Base-by-base conservation (phyloP, 2,329 filamentous ascomycete species). In the Diaporthe humulicola region DNA sequence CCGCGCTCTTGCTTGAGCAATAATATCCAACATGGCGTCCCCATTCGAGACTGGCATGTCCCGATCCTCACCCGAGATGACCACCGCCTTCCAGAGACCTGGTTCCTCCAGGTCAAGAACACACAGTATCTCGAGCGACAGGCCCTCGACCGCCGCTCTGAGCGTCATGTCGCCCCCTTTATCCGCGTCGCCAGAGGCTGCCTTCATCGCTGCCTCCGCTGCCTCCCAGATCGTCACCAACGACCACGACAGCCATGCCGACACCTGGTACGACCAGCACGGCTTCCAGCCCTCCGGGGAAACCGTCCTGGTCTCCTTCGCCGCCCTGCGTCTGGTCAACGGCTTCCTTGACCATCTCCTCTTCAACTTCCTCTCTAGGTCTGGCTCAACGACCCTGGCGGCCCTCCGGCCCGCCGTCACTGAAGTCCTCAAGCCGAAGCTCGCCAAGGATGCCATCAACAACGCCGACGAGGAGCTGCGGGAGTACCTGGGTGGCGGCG, bases 171-270 rank as follows among this genome's bases (percentile, higher is more conserved):
- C 91, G 61, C 93, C 94, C 70, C 93, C 95, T 25, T 82, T 90
- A 45, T 87, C 87, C 67, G 89, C 96, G 74, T 92, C 92, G 60
- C 97, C 96, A 14, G 88, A 93, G 78, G 93, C 97, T 40, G 94
- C 92, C 25, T 99, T 97, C 85, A 96, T 99, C 80, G 96, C 96
- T 61, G 88, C 92, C 42, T 93, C 95, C 60, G 95, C 96, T 74
- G 97, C 96, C 70, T 95, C 95, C 25, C 95, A 98, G 82, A 96
- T 98, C 77, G 93, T 98, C 79, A 96, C 95, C 74, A 95, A 95
- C 81, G 93, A 97, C 81, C 93, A 97, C 84, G 94, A 96, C 80
- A 92, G 90, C 78, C 92, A 93, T 81, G 89, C 92, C 74, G 91
- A 92, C 78, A 87, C 91, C 69, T 93, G 93, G 88, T 91, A 92